These are phyloP conservation scores for Monosporascus sp. DNA, from an alignment of 2,329 filamentous ascomycete species.

Conservation along the genomic window DNA sequence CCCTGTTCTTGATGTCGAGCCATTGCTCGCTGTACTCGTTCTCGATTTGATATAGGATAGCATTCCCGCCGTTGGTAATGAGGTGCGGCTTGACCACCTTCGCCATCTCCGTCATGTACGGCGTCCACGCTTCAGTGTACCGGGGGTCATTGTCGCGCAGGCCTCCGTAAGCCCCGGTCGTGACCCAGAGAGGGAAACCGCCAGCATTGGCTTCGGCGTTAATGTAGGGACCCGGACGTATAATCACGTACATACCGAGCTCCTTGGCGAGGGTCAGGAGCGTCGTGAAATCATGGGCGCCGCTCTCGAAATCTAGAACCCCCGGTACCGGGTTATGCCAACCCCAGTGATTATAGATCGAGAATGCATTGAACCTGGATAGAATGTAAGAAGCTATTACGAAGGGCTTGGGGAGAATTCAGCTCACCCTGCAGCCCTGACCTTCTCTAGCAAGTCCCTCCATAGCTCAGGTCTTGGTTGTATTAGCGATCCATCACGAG, in stretches of 20 bases:
- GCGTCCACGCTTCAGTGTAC: constrained; percentile 48
- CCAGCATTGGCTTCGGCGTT: constrained; percentile 60
- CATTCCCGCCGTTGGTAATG: constrained; percentile 52
- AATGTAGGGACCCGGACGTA: constrained; percentile 55
- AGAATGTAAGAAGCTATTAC: neutral
- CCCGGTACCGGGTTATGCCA: constrained; percentile 32
- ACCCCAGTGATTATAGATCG: constrained; percentile 37
- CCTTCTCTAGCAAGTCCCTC: constrained; percentile 36
- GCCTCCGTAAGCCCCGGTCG: constrained; percentile 51
- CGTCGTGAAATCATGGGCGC: constrained; percentile 46
- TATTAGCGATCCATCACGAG: neutral
- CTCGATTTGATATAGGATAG: constrained; percentile 52
- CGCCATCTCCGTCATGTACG: constrained; percentile 46
- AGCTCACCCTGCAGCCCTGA: constrained; percentile 33
- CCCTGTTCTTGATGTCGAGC: constrained; percentile 33
- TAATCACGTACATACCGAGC: constrained; percentile 49
- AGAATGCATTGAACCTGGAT: constrained; percentile 35
- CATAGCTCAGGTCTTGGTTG: constrained; percentile 28
- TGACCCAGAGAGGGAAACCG: constrained; percentile 57
- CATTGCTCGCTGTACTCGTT: constrained; percentile 47
- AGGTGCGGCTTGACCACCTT: constrained; percentile 46
- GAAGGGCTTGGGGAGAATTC: neutral
- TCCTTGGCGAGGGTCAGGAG: constrained; percentile 49
- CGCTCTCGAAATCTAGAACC: constrained; percentile 42
- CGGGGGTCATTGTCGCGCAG: constrained; percentile 47